Evolutionary conservation across 225 moss, liverwort and hornwort genomes (phyloP).

Genomic region (Ulota crispa): DNA sequence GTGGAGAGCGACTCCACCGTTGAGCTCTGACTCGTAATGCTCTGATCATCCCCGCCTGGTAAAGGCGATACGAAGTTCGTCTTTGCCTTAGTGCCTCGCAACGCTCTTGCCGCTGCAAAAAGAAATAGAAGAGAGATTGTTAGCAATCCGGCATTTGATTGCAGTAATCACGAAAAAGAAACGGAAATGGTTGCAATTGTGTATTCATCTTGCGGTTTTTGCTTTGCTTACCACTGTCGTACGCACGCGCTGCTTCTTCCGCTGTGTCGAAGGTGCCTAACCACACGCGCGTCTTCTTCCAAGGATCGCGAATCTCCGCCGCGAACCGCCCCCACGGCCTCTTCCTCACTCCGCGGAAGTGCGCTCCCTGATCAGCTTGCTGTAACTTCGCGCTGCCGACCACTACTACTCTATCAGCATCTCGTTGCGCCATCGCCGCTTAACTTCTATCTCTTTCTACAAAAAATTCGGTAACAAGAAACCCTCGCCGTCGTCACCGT

Average conservation of each 20-base stretch:
- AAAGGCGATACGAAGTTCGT: constrained; percentile 72
- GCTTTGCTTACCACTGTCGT: constrained; percentile 50
- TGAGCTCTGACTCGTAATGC: constrained; percentile 80
- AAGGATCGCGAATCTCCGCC: constrained; percentile 97
- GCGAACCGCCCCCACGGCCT: constrained; percentile 94
- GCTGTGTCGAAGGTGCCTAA: constrained; percentile 94
- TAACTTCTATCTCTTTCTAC: constrained; percentile 2
- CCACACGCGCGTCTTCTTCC: constrained; percentile 99
- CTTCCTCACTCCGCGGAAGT: constrained; percentile 93
- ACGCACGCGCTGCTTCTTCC: constrained; percentile 87
- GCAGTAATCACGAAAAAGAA: background rate
- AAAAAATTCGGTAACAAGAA: background rate
- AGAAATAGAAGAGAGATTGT: constrained; percentile 2
- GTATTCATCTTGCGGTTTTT: background rate
- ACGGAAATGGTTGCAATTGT: background rate
- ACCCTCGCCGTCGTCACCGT: background rate
- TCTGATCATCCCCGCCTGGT: constrained; percentile 69
- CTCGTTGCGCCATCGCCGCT: constrained; percentile 68
- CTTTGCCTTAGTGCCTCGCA: constrained; percentile 87
- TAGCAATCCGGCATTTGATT: constrained; percentile 9
- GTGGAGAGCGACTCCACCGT: constrained; percentile 73
- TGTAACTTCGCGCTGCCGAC: constrained; percentile 56
- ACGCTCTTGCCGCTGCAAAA: constrained; percentile 63
- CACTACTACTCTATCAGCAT: constrained; percentile 40
- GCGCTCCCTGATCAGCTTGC: constrained; percentile 72